A percentile compares a stretch with the other conserved stretches of the same genome.
These are phyloP conservation scores for Rhodotorula diobovata DNA, from an alignment of 768 basidiomycete species.

Conservation along the genomic window DNA sequence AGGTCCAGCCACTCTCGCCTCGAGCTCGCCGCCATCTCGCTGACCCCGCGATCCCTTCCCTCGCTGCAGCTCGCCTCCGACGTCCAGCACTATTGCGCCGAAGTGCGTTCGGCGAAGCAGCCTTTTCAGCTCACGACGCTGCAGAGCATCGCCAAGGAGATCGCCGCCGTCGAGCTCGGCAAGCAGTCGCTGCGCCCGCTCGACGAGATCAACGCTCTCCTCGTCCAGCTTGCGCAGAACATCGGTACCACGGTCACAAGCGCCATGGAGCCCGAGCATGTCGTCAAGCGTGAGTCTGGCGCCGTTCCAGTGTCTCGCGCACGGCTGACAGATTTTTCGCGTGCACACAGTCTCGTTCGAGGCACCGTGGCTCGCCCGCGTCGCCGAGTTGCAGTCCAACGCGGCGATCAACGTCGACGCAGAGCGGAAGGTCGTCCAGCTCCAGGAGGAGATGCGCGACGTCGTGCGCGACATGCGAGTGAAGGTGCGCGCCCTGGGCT, in stretches of 20 bases:
- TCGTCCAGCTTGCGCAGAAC: conserved; percentile 67
- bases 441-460: conserved; percentile 85
- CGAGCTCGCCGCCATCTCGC: not conserved
- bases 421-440: conserved; percentile 74
- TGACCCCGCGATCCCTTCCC: not conserved
- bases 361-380: conserved; percentile 77
- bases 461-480: conserved; percentile 75
- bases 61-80: conserved; percentile 31
- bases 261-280: conserved; percentile 69
- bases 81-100: conserved; percentile 58
- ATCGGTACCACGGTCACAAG: conserved; percentile 65
- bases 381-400: conserved; percentile 74
- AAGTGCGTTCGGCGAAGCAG: conserved; percentile 70
- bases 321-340: not conserved
- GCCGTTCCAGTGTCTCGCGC: too few relatives aligned
- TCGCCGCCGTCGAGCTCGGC: conserved; percentile 62
- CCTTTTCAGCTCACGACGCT: conserved; percentile 71
- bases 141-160: conserved; percentile 64
- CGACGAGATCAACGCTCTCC: conserved; percentile 48
- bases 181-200: conserved; percentile 36
- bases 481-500: conserved; percentile 44
- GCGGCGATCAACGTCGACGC: conserved; percentile 86
- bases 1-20: conserved; percentile 52
- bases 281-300: conserved; percentile 68
- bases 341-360: conserved; percentile 51